phyloP scores from a whole-genome alignment of 179 eudicot species.

The Gypsophila paniculata region DNA sequence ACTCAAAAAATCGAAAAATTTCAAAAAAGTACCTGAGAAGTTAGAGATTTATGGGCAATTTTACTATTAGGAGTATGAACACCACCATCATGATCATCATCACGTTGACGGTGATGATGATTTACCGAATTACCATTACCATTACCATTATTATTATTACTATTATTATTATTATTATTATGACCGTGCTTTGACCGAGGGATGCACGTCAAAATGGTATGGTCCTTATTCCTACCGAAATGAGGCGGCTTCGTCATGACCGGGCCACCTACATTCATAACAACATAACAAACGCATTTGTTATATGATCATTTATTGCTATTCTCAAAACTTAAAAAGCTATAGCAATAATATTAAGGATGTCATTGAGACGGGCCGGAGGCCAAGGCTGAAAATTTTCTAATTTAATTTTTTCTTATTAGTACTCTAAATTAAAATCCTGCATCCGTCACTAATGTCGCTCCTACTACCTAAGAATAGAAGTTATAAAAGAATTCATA shows the following conservation, averaged over 20 bases:
- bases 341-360: too few species aligned
- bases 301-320: too few species aligned
- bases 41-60: conserved; percentile 55
- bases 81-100: conserved; percentile 30
- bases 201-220: conserved; percentile 73
- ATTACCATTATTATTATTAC: conserved; percentile 19
- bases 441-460: too few species aligned
- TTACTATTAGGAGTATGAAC: conserved; percentile 35
- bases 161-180: too few species aligned
- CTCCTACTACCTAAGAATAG: too few species aligned
- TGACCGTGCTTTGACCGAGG: conserved; percentile 60
- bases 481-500: too few species aligned
- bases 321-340: too few species aligned
- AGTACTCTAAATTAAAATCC: too few species aligned
- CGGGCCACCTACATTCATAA: not conserved
- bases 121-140: conserved; percentile 28
- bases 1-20: not conserved
- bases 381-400: too few species aligned
- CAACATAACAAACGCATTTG: not conserved
- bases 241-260: not conserved
- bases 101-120: conserved; percentile 35
- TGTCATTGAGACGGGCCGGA: too few species aligned
- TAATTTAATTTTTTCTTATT: too few species aligned
- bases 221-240: not conserved
- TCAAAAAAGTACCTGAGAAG: conserved; percentile 53